Conservation (phyloP, 345 rosid species). For the Geranium brycei region DNA sequence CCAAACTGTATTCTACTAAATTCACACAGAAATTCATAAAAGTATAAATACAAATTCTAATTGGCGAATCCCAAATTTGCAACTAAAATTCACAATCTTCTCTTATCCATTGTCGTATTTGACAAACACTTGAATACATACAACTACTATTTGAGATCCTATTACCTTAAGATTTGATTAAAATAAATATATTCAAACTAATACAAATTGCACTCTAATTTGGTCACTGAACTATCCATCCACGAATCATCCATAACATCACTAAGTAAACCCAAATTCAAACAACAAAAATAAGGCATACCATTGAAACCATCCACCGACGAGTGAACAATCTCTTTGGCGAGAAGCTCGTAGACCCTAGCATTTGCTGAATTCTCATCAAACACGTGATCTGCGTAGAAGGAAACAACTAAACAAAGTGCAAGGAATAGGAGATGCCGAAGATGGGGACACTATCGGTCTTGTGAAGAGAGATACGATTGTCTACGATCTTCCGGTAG, state of each 20-base stretch:
- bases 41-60: not conserved
- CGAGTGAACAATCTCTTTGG: constrained; percentile 61
- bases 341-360: constrained; percentile 61
- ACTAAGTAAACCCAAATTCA: not conserved
- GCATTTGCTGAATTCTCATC: constrained; percentile 58
- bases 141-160: too few species aligned
- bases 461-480: constrained; percentile 66
- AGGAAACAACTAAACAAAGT: not conserved
- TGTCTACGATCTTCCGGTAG: constrained; percentile 54
- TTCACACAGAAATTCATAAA: not conserved
- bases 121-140: too few species aligned
- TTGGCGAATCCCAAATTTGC: not conserved
- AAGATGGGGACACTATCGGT: constrained; percentile 56
- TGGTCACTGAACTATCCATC: not conserved
- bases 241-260: not conserved
- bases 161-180: too few species aligned
- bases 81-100: not conserved
- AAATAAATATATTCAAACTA: not conserved
- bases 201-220: not conserved
- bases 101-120: too few species aligned
- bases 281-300: constrained; percentile 8
- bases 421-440: constrained; percentile 27
- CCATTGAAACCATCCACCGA: constrained; percentile 86
- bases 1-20: not conserved
- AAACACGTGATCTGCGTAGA: constrained; percentile 57